Percentiles rank a stretch among this genome's conserved stretches.
Conservation (phyloP, 176 grass and related monocot species). For the Eleusine indica region DNA sequence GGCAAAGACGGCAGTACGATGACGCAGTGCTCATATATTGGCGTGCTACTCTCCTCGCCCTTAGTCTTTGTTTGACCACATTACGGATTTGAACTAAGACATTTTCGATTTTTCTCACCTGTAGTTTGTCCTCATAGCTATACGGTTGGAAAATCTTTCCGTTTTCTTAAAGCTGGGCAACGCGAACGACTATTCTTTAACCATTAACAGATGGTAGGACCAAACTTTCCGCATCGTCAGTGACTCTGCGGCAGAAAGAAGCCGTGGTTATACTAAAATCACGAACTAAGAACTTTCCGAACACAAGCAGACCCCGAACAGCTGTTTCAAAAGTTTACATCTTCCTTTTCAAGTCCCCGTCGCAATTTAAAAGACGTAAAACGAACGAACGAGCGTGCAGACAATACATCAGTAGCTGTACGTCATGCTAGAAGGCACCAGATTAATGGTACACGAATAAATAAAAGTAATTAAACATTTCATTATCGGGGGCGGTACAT, state of each 20-base stretch:
- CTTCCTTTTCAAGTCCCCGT: too few relatives aligned
- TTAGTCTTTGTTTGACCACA: slow-evolving; percentile 12
- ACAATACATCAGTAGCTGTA: background rate
- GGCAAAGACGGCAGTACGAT: background rate
- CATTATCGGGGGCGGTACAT: slow-evolving; percentile 5
- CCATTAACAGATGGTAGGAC: too few relatives aligned
- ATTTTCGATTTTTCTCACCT: background rate
- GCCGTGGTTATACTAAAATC: too few relatives aligned
- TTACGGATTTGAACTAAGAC: background rate
- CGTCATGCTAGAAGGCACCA: background rate
- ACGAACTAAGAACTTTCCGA: background rate
- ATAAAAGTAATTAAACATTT: slow-evolving; percentile 11
- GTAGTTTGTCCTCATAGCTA: background rate
- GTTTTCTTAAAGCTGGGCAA: too few relatives aligned
- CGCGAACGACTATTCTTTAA: too few relatives aligned
- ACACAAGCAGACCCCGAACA: background rate
- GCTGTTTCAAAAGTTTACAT: too few relatives aligned
- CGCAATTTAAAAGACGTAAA: too few relatives aligned
- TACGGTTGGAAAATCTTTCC: too few relatives aligned
- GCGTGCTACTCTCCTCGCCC: background rate
- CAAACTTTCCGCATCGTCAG: background rate
- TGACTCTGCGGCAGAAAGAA: background rate
- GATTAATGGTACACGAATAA: background rate
- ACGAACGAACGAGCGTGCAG: background rate
- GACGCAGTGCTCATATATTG: background rate